phyloP scores from a whole-genome alignment of 176 grass and related monocot genomes.

The Coix lacrymajobi region DNA sequence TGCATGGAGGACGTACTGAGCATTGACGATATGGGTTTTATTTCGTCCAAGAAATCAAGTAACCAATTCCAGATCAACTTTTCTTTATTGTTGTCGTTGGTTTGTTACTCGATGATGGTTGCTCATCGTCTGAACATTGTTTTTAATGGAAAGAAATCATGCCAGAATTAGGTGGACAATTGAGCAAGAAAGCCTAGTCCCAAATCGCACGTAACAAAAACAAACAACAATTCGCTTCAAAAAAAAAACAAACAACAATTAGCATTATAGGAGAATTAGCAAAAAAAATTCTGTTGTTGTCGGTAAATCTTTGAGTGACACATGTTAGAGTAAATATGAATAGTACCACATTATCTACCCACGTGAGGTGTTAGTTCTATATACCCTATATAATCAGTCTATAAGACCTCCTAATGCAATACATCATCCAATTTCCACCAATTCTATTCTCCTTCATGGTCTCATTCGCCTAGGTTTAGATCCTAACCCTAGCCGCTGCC shows the following conservation, averaged over 20 bases:
- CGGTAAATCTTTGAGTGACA: neutral
- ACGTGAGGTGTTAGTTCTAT: no score
- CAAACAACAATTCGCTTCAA: neutral
- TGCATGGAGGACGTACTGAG: neutral
- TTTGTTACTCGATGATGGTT: neutral
- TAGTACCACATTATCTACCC: no score
- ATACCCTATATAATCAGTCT: no score
- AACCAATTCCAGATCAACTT: neutral
- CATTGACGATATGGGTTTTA: neutral
- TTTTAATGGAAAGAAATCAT: neutral
- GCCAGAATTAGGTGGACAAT: neutral
- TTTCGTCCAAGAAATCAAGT: constrained; percentile 1
- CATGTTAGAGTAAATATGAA: no score
- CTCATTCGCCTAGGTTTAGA: no score
- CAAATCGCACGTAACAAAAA: constrained; percentile 4
- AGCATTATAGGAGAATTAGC: neutral
- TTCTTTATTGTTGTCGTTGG: neutral
- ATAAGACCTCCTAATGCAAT: no score
- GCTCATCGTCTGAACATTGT: neutral
- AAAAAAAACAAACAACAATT: neutral
- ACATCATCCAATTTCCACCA: no score
- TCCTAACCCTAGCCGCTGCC: no score
- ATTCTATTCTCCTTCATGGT: no score
- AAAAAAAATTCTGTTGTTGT: no score
- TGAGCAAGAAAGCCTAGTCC: neutral